phyloP scores from a whole-genome alignment of 306 rosid genomes.

The Arachis hypogaea region DNA sequence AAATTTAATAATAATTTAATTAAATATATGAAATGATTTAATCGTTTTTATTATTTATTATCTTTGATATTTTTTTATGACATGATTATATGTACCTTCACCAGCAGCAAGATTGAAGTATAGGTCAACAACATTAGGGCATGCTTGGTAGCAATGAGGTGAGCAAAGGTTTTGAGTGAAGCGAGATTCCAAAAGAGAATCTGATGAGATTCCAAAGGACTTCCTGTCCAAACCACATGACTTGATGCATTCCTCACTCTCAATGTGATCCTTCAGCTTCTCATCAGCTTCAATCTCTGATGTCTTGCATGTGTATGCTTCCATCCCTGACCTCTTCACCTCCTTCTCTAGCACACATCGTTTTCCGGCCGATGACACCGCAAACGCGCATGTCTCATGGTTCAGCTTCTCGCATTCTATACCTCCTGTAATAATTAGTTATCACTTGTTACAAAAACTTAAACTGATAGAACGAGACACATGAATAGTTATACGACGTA shows the following conservation, averaged over 20 bases:
- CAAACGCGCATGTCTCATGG: constrained; percentile 64
- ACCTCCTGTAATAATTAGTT: constrained; percentile 37
- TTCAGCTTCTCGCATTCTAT: constrained; percentile 65
- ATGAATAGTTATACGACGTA: constrained; percentile 17
- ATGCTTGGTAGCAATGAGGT: constrained; percentile 58
- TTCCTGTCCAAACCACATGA: constrained; percentile 75
- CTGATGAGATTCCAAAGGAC: constrained; percentile 74
- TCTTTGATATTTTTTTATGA: too few relatives aligned
- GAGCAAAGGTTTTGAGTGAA: constrained; percentile 76
- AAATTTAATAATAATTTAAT: too few relatives aligned
- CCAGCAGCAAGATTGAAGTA: constrained; percentile 91
- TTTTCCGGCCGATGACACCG: constrained; percentile 68
- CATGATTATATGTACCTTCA: constrained; percentile 54
- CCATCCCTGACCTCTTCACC: constrained; percentile 63
- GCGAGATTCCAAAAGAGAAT: constrained; percentile 65
- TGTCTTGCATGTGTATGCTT: constrained; percentile 69
- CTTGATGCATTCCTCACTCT: constrained; percentile 62
- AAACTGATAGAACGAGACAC: too few relatives aligned
- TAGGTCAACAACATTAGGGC: constrained; percentile 76
- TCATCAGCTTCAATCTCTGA: constrained; percentile 83
- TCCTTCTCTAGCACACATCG: constrained; percentile 84
- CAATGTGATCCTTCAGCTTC: constrained; percentile 62
- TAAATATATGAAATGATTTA: too few relatives aligned
- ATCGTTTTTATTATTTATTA: too few relatives aligned
- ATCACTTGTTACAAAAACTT: too few relatives aligned